Conservation (phyloP, 768 basidiomycete species). For the Suillus variegatus region DNA sequence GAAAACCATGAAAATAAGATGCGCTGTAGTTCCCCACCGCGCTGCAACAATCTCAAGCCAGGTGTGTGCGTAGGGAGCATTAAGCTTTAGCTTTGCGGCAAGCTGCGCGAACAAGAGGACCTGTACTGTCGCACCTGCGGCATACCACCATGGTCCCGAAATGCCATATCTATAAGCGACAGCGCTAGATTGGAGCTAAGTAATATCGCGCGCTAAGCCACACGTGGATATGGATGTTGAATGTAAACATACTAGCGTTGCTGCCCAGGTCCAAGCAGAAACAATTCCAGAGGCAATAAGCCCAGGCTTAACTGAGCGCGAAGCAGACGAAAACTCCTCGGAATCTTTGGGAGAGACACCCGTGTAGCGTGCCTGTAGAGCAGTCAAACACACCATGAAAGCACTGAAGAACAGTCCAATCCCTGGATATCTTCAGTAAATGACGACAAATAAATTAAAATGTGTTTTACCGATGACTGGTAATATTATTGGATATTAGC, state of each 20-base stretch:
- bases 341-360: slow-evolving; percentile 75
- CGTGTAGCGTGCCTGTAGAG: slow-evolving; percentile 83
- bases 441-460: slow-evolving; percentile 3
- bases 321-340: slow-evolving; percentile 84
- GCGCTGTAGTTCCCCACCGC: slow-evolving; percentile 80
- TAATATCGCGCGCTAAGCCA: slow-evolving; percentile 12
- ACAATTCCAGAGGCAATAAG: slow-evolving; percentile 93
- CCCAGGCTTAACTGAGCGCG: slow-evolving; percentile 84
- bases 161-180: slow-evolving; percentile 87
- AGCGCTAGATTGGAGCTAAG: slow-evolving; percentile 74
- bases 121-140: slow-evolving; percentile 85
- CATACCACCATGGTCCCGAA: slow-evolving; percentile 90
- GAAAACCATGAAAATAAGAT: slow-evolving; percentile 87
- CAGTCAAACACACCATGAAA: slow-evolving; percentile 78
- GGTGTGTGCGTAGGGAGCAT: slow-evolving; percentile 86
- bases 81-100: slow-evolving; percentile 88
- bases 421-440: slow-evolving; percentile 41
- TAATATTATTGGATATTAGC: not conserved
- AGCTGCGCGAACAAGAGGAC: slow-evolving; percentile 91
- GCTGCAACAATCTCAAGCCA: slow-evolving; percentile 85
- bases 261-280: slow-evolving; percentile 91
- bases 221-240: not conserved
- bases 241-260: slow-evolving; percentile 54
- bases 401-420: slow-evolving; percentile 88
- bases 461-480: slow-evolving; percentile 51